Base-by-base conservation (phyloP, 257 asterid genomes). In the Solanum habrochaites region DNA sequence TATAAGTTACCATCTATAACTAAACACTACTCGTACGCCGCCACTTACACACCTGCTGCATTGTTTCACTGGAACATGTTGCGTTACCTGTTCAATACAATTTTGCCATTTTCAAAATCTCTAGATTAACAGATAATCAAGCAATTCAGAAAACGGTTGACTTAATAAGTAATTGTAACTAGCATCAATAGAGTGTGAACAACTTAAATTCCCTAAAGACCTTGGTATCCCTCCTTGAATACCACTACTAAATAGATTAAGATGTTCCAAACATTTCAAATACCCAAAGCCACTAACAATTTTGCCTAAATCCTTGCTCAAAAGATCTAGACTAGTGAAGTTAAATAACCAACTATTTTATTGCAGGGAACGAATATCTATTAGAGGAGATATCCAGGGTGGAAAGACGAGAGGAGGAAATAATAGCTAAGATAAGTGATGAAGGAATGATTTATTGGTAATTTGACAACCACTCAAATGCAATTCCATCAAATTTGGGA, bases 291-390 rank as follows among this genome's bases (percentile, higher is more conserved):
- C 69, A 47, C 43, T 80, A 49, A 29, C 0, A 2, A 80, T 18
- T 80, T 47, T 2, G 23, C 85, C 69, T 29, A 80, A 80, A 0
- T 80, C 11, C 12, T 47, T 80, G 5, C 20, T 16, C 20, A 43
- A 80, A 80, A 80, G 85, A 29, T 14, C 37, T 69, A 67, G 40
- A 20, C 85, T 80, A 47, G 67, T 47, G 69, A 80, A 80, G 85
- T 80, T 80, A 49, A 29, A 80, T 29, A 80, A 29, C 85, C 67
- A 80, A 10, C 85, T 80, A 49, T 47, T 27, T 47, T 35, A 80
- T 80, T 47, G 85, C 69, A 16, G 7, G 20, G 23, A 40, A 78
- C 5, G 84, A 47, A 80, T 29, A 80, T 1, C 25, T 8, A 18
- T 80, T 49, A 29, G 7, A 27, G 27, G 85, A 80, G 45, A 80